These are phyloP conservation scores for Colletotrichum lindemuthianum DNA, from an alignment of 2,329 filamentous ascomycete genomes.

Conservation along the genomic window DNA sequence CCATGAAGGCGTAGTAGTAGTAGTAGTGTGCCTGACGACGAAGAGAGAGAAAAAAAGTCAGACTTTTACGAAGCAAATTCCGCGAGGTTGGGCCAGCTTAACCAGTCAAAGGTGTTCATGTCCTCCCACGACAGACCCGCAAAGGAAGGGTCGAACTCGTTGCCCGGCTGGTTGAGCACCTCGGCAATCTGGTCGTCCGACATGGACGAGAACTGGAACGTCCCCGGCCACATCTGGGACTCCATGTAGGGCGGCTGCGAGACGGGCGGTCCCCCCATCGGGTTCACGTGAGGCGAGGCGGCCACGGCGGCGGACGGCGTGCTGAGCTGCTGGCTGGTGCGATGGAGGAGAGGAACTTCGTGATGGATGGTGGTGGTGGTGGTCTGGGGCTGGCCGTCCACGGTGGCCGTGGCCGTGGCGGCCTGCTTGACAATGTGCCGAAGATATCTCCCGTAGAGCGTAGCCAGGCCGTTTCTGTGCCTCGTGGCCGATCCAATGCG, in stretches of 20 bases:
- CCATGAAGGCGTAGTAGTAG: conserved; percentile 24
- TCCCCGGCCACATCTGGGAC: conserved; percentile 55
- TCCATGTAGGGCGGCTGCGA: conserved; percentile 42
- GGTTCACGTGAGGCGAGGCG: conserved; percentile 22
- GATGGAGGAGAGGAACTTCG: conserved; percentile 2
- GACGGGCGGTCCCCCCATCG: conserved; percentile 37
- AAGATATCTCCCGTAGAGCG: conserved; percentile 58
- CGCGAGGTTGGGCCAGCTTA: conserved; percentile 57
- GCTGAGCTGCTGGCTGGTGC: conserved; percentile 18
- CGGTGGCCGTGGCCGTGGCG: conserved; percentile 34
- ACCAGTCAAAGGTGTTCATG: conserved; percentile 66
- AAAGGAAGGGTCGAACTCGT: conserved; percentile 65
- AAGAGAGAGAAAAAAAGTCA: conserved; percentile 12
- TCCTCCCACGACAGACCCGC: conserved; percentile 69
- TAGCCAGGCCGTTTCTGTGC: conserved; percentile 74
- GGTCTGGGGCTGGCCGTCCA: conserved; percentile 22
- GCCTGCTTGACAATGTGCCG: conserved; percentile 55
- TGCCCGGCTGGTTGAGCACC: conserved; percentile 70
- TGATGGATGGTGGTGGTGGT: conserved; percentile 25
- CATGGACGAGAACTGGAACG: conserved; percentile 74
- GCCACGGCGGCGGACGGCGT: conserved; percentile 21
- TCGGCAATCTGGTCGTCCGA: conserved; percentile 75
- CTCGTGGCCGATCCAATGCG: conserved; percentile 72
- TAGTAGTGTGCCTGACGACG: not conserved
- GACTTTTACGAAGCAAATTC: conserved; percentile 49